Evolutionary conservation across 2,329 filamentous ascomycete genomes (phyloP), one percentile per base, ranked within the genome.

Genomic region (Aureobasidium vineae): DNA sequence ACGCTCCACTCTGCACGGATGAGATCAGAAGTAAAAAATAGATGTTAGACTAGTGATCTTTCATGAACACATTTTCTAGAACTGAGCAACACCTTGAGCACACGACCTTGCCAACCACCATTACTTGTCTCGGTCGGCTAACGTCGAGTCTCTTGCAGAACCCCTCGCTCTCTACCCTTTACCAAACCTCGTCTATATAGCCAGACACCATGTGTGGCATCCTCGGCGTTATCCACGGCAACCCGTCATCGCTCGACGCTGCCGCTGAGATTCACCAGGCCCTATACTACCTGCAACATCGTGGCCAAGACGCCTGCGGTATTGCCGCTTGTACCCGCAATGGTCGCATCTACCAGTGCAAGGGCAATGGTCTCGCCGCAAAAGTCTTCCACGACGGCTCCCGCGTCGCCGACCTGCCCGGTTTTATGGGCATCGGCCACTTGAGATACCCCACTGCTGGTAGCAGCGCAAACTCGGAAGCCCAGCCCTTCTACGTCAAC

Each of bases 401-500:
- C 67, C 85, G 90, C 69, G 83, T 93, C 47, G 80, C 85, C 57
- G 87, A 92, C 73, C 84, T 95, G 61, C 90, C 91, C 15, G 92
- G 92, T 40, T 94, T 86, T 78, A 93, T 95, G 90, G 92, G 91
- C 69, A 84, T 97, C 68, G 90, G 86, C 49, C 93, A 97, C 77
- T 79, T 97, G 71, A 84, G 93, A 76, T 97, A 97, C 78, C 93
- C 93, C 13, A 97, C 93, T 8, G 90, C 90, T 15, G 93, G 93
- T 66, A 95, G 88, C 76, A 90, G 89, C 71, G 86, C 86, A 67
- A 94, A 91, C 73, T 88, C 91, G 8, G 92, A 97, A 78, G 91
- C 91, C 13, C 92, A 97, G 78, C 93, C 93, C 0, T 96, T 97
- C 78, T 97, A 95, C 75, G 91, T 95, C 73, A 96, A 96, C 80